A percentile compares a stretch with the other conserved stretches of the same genome.
Evolutionary conservation across 1,284 basidiomycete genomes (phyloP).

Genomic region (Sanghuangporus weigelae): DNA sequence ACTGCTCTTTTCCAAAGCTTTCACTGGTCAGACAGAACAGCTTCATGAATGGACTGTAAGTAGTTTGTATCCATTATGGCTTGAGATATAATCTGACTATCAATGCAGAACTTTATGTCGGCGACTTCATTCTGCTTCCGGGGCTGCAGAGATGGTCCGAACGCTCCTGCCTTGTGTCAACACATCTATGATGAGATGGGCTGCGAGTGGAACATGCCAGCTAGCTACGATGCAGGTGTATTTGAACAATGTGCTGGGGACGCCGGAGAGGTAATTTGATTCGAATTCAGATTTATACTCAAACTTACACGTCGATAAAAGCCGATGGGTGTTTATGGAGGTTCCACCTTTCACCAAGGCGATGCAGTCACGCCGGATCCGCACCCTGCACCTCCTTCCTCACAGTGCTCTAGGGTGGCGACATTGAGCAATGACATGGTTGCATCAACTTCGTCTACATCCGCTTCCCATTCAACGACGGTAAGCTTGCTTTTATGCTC

Average conservation of each 20-base stretch:
- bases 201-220: slow-evolving; percentile 68
- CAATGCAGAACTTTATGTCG: slow-evolving; percentile 49
- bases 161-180: slow-evolving; percentile 56
- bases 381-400: slow-evolving; percentile 53
- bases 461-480: slow-evolving; percentile 14
- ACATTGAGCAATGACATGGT: slow-evolving; percentile 39
- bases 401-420: slow-evolving; percentile 40
- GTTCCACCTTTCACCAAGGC: slow-evolving; percentile 63
- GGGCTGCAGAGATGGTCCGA: slow-evolving; percentile 57
- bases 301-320: slow-evolving; percentile 21
- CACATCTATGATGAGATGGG: slow-evolving; percentile 66
- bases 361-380: slow-evolving; percentile 52
- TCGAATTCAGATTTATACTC: not conserved
- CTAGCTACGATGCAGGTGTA: slow-evolving; percentile 47
- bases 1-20: slow-evolving; percentile 67
- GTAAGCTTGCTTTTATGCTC: slow-evolving; percentile 8
- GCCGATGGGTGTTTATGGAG: slow-evolving; percentile 69
- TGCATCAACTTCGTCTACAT: slow-evolving; percentile 24
- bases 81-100: slow-evolving; percentile 9
- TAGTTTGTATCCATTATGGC: not conserved
- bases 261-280: slow-evolving; percentile 36
- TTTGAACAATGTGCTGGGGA: slow-evolving; percentile 60
- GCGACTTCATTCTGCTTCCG: slow-evolving; percentile 67
- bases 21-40: slow-evolving; percentile 48
- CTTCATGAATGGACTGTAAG: slow-evolving; percentile 64